Conservation (phyloP, 805 yeast genomes). For the Kregervanrija fluxuum region DNA sequence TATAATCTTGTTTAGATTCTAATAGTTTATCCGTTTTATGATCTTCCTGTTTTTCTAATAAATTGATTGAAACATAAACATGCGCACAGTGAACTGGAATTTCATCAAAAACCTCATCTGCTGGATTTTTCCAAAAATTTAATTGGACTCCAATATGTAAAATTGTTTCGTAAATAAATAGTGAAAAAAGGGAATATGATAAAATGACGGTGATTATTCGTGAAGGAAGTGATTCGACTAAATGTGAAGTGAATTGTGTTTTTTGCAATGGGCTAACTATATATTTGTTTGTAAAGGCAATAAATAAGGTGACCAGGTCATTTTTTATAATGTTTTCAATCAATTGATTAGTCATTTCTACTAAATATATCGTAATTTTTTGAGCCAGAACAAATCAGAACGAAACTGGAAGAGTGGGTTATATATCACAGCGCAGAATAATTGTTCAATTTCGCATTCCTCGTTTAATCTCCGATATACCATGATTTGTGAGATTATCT, state of each 20-base stretch:
- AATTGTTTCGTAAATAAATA: constrained; percentile 20
- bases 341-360: too few relatives aligned
- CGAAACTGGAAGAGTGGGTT: too few relatives aligned
- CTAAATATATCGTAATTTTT: too few relatives aligned
- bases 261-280: constrained; percentile 10
- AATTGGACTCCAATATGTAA: constrained; percentile 18
- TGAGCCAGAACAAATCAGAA: too few relatives aligned
- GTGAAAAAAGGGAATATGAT: constrained; percentile 15
- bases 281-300: constrained; percentile 8
- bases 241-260: constrained; percentile 16
- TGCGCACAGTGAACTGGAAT: constrained; percentile 78
- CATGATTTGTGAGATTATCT: too few relatives aligned
- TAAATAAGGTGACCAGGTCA: constrained; percentile 1
- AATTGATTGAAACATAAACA: constrained; percentile 47
- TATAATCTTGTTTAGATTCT: constrained; percentile 1
- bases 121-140: constrained; percentile 24
- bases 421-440: too few relatives aligned
- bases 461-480: too few relatives aligned
- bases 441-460: too few relatives aligned
- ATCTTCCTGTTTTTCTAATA: constrained; percentile 15
- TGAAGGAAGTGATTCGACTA: constrained; percentile 18
- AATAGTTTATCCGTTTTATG: constrained; percentile 9
- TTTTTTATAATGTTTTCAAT: background rate
- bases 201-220: constrained; percentile 20
- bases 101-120: constrained; percentile 55